Percentiles rank a stretch among this genome's conserved stretches.
Conservation (phyloP, 768 basidiomycete genomes). For the Boletellus ananiceps region DNA sequence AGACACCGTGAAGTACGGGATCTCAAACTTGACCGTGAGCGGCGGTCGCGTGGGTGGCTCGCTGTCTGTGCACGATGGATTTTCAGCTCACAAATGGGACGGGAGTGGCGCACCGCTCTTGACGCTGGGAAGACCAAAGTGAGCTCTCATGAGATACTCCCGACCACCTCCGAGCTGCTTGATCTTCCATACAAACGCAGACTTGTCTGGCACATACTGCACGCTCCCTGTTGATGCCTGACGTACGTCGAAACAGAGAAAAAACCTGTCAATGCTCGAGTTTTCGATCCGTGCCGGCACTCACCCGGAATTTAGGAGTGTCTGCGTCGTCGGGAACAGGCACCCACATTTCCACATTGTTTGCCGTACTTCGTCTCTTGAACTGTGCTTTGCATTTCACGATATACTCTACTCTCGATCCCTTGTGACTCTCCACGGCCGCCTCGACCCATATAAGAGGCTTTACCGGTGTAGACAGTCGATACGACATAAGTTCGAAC, state of each 20-base stretch:
- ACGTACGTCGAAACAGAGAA: background rate
- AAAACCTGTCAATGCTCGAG: background rate
- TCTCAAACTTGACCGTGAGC: constrained; percentile 96
- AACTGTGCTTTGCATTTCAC: constrained; percentile 97
- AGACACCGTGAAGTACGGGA: constrained; percentile 97
- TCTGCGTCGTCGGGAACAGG: constrained; percentile 99
- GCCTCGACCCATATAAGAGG: constrained; percentile 95
- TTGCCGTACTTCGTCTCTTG: constrained; percentile 93
- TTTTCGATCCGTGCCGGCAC: background rate
- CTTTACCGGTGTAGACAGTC: constrained; percentile 94
- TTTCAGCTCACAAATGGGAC: background rate
- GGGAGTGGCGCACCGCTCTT: constrained; percentile 61
- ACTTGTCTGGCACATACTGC: constrained; percentile 96
- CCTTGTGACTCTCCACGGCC: constrained; percentile 88
- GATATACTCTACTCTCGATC: constrained; percentile 92
- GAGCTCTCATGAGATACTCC: constrained; percentile 97
- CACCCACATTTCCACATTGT: constrained; percentile 98
- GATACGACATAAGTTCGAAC: constrained; percentile 97
- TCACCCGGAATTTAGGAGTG: constrained; percentile 91
- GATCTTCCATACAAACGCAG: constrained; percentile 99
- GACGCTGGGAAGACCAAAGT: constrained; percentile 94
- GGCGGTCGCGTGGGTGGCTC: constrained; percentile 78
- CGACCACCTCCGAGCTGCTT: constrained; percentile 94
- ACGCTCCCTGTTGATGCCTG: constrained; percentile 94
- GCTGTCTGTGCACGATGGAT: constrained; percentile 47